Evolutionary conservation across 2,329 filamentous ascomycete genomes (phyloP).

Genomic region (Pseudopithomyces chartarum): DNA sequence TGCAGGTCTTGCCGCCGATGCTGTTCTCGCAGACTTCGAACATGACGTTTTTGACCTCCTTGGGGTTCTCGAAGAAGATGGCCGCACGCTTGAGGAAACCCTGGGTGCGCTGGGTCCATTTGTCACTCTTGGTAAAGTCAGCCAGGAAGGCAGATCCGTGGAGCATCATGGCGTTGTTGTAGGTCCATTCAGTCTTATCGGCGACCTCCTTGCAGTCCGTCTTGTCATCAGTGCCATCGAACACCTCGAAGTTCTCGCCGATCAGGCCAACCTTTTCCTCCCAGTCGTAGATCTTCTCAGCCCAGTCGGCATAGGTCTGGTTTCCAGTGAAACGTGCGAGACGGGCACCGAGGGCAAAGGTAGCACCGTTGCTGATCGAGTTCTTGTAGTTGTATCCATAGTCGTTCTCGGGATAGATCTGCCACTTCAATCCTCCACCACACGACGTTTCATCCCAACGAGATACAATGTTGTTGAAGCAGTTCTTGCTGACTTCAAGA

Average conservation of each 20-base stretch:
- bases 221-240: conserved; percentile 59
- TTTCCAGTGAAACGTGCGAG: conserved; percentile 73
- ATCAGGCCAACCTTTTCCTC: conserved; percentile 56
- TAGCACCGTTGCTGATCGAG: conserved; percentile 77
- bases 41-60: conserved; percentile 60
- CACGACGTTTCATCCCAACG: conserved; percentile 74
- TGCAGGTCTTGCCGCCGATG: conserved; percentile 54
- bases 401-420: conserved; percentile 77
- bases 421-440: conserved; percentile 77
- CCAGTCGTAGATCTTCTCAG: conserved; percentile 68
- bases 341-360: conserved; percentile 80
- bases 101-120: conserved; percentile 64
- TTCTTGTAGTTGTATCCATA: conserved; percentile 82
- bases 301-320: conserved; percentile 63
- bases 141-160: conserved; percentile 63
- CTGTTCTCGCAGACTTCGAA: conserved; percentile 70
- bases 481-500: conserved; percentile 69
- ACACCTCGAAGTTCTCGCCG: conserved; percentile 56
- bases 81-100: conserved; percentile 60
- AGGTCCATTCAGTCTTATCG: conserved; percentile 61
- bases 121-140: conserved; percentile 53
- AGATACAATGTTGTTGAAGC: conserved; percentile 71
- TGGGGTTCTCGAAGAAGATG: conserved; percentile 60
- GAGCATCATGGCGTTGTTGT: conserved; percentile 61
- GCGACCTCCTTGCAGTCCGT: conserved; percentile 55